Evolutionary conservation across 805 yeast genomes (phyloP), one percentile per base, ranked within the genome.

Genomic region (Candida succiphila): DNA sequence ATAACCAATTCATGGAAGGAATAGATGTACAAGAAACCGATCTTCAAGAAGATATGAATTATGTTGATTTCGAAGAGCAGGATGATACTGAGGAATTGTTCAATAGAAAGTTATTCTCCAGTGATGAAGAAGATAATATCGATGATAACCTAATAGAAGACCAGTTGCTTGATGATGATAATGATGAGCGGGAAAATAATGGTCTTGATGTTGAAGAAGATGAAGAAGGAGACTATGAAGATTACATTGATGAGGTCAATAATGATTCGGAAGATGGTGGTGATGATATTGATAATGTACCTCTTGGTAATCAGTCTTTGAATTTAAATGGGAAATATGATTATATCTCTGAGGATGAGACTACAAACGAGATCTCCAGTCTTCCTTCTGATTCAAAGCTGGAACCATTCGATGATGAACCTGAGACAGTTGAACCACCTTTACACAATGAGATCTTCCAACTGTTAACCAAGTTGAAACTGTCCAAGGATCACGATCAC

Each of bases 141-240:
- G 36, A 85, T 51, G 52, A 72, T 14, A 75, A 77, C 39, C 58
- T 74, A 46, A 75, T 80, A 14, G 32, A 22, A 4, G 5, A 16
- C 25, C 21, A 27, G n/a, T 25, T 16, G n/a, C n/a, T 31, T 3
- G 35, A 33, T 14, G 21, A 21, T 3, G 25, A 31, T n/a, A 37
- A 25, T 13, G 34, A 27, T 12, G 23, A 31, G 17, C 25, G 24
- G 16, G 36, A 26, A 12, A 39, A 33, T 21, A 40, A 40, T 27
- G 37, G 24, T 25, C 37, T 27, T n/a, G 29, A 36, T 21, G 40
- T 38, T 27, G 35, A 25, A 22, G 37, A 29, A 16, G 34, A 33
- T 23, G 16, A 29, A 15, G 33, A 35, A 9, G 39, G 33, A 15
- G 14, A 24, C n/a, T 29, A 29, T 14, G 32, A 31, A 15, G 25